Evolutionary conservation across 768 basidiomycete species (phyloP).

Genomic region (Mycena maculata): DNA sequence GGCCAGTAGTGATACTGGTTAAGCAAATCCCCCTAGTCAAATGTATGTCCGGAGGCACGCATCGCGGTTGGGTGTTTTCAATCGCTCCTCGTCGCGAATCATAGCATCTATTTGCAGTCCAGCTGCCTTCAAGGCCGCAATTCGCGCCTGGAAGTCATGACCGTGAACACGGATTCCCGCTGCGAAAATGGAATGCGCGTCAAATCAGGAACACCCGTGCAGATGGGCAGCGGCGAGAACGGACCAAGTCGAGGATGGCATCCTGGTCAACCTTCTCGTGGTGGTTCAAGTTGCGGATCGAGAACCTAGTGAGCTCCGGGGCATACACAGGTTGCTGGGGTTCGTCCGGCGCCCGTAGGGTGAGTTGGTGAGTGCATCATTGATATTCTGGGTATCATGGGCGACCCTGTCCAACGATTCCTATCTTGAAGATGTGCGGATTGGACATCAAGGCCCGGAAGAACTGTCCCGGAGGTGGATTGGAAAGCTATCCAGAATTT

Average conservation of each 20-base stretch:
- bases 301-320: not conserved
- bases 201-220: constrained; percentile 5
- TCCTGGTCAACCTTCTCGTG: not conserved
- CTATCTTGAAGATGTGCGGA: not conserved
- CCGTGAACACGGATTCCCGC: no score
- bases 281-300: not conserved
- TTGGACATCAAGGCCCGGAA: not conserved
- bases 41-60: no score
- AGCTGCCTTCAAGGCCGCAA: no score
- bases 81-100: no score
- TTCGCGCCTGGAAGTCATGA: no score
- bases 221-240: not conserved
- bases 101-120: no score
- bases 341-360: not conserved
- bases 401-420: not conserved
- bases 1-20: no score
- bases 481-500: no score
- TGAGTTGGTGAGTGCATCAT: not conserved
- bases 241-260: no score
- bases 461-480: no score
- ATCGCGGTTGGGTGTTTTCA: no score
- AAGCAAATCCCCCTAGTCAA: no score
- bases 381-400: not conserved
- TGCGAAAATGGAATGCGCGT: not conserved
- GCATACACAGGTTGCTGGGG: not conserved